Evolutionary conservation across 2,329 filamentous ascomycete species (phyloP).

Genomic region (Cercospora citrullina): DNA sequence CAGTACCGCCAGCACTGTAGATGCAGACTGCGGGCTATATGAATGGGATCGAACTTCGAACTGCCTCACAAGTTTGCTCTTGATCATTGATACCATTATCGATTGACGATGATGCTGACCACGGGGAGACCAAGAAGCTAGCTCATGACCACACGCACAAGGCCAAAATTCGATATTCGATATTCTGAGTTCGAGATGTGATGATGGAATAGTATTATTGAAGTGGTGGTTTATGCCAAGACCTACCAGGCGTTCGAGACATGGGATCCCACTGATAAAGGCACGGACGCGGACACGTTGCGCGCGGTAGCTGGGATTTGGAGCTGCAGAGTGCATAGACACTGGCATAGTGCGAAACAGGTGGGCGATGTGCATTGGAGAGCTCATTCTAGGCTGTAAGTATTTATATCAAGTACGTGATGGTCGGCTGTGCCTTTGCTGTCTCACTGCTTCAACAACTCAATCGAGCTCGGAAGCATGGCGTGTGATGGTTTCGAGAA

Average conservation of each 20-base stretch:
- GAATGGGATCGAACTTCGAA: background rate
- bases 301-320: background rate
- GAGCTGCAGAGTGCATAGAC: background rate
- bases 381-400: no score
- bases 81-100: background rate
- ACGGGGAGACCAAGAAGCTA: background rate
- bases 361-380: no score
- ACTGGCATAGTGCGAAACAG: background rate
- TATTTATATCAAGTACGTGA: no score
- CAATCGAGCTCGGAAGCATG: background rate
- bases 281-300: background rate
- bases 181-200: background rate
- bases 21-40: background rate
- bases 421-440: background rate
- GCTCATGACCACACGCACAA: constrained; percentile 8
- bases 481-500: background rate
- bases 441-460: background rate
- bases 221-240: constrained; percentile 5
- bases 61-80: background rate
- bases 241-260: background rate
- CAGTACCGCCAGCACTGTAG: background rate
- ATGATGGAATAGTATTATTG: background rate
- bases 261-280: background rate
- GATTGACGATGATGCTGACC: background rate
- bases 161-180: constrained; percentile 8